phyloP scores from a whole-genome alignment of 2,329 filamentous ascomycete genomes.

The Penicillium fuscoglaucum region DNA sequence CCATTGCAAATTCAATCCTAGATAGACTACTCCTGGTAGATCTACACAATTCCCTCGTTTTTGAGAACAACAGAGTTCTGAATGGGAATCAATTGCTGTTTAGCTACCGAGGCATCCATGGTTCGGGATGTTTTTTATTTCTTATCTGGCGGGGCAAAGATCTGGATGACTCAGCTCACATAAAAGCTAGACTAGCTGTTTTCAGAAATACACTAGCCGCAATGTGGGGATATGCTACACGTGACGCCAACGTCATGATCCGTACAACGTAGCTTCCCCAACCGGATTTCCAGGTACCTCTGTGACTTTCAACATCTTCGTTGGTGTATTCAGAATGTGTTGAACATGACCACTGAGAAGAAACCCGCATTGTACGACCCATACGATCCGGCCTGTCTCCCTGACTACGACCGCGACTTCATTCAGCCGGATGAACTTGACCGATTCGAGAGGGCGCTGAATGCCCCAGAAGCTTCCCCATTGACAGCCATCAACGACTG shows the following conservation, averaged over 20 bases:
- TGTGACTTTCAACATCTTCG: background rate
- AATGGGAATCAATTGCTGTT: background rate
- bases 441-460: conserved; percentile 77
- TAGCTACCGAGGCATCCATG: conserved; percentile 1
- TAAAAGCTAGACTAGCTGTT: conserved; percentile 6
- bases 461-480: conserved; percentile 74
- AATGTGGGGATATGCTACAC: conserved; percentile 13
- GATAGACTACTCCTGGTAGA: background rate
- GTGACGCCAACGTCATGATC: conserved; percentile 24
- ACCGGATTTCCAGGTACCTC: conserved; percentile 14
- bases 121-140: conserved; percentile 1
- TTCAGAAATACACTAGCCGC: conserved; percentile 11
- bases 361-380: conserved; percentile 46
- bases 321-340: conserved; percentile 26
- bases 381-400: conserved; percentile 69
- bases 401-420: conserved; percentile 80
- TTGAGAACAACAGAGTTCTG: background rate
- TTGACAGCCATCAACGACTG: conserved; percentile 94
- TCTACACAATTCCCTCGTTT: background rate
- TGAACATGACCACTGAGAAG: conserved; percentile 32
- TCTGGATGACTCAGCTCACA: conserved; percentile 8
- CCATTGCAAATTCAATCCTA: background rate
- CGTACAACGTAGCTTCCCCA: conserved; percentile 15
- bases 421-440: conserved; percentile 69
- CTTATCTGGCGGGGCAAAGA: conserved; percentile 11